Evolutionary conservation across 805 yeast genomes (phyloP).

Genomic region (Kazachstania bromeliacearum): DNA sequence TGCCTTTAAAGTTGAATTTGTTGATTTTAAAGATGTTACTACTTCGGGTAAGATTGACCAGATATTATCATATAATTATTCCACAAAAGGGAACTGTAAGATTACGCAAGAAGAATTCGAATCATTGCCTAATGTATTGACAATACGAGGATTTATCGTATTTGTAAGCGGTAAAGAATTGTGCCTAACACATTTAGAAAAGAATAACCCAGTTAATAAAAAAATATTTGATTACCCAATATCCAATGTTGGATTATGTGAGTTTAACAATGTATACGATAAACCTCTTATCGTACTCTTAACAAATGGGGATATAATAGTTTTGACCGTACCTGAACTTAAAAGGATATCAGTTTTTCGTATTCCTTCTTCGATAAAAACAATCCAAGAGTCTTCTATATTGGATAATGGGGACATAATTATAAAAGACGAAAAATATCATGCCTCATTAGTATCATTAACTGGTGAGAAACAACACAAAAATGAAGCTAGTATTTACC

Average conservation of each 20-base stretch:
- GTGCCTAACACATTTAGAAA: slow-evolving; percentile 25
- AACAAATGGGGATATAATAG: slow-evolving; percentile 38
- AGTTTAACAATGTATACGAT: background rate
- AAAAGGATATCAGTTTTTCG: slow-evolving; percentile 24
- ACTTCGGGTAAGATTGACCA: slow-evolving; percentile 8
- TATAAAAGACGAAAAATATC: slow-evolving; percentile 1
- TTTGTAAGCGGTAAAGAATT: slow-evolving; percentile 51
- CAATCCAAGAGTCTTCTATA: background rate
- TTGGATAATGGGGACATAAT: background rate
- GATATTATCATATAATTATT: background rate
- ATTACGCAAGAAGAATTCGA: slow-evolving; percentile 15
- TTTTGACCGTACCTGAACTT: slow-evolving; percentile 51
- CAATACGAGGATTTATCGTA: slow-evolving; percentile 49
- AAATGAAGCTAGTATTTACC: slow-evolving; percentile 33
- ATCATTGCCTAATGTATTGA: slow-evolving; percentile 39
- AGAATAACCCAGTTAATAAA: no score
- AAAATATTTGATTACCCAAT: background rate
- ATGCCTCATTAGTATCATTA: slow-evolving; percentile 29
- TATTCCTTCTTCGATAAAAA: background rate
- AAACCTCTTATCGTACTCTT: slow-evolving; percentile 34
- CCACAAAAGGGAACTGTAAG: background rate
- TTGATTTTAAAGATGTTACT: no score
- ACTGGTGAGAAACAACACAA: background rate
- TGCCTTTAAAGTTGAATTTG: slow-evolving; percentile 51
- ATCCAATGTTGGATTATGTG: slow-evolving; percentile 36